A percentile compares a stretch with the other conserved stretches of the same genome.
Evolutionary conservation across 345 rosid species (phyloP).

Genomic region (Trapa incisa): DNA sequence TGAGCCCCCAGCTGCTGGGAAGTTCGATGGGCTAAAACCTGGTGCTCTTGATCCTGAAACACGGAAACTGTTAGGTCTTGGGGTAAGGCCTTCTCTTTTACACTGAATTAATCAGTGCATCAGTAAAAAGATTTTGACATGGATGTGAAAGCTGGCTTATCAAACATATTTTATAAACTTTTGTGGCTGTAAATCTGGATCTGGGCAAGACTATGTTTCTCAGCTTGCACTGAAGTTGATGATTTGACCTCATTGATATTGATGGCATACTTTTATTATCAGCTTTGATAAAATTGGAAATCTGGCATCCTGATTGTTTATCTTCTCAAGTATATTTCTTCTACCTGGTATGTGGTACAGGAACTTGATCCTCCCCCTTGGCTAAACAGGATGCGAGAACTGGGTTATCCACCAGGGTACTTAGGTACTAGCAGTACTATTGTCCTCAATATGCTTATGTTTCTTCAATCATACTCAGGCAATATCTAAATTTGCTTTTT

Average conservation of each 20-base stretch:
- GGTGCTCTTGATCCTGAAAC: conserved; percentile 80
- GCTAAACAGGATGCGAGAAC: conserved; percentile 89
- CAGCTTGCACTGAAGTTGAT: not conserved
- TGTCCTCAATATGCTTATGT: not conserved
- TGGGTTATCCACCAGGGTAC: conserved; percentile 96
- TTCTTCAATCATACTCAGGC: not conserved
- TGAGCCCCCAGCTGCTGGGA: conserved; percentile 54
- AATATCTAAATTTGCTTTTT: not conserved
- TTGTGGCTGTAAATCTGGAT: not conserved
- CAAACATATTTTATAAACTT: not conserved
- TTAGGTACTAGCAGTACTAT: conserved; percentile 29
- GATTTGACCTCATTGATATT: not conserved
- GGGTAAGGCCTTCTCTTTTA: conserved; percentile 31
- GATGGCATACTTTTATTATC: not conserved
- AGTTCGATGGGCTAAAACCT: conserved; percentile 78
- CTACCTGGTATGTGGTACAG: conserved; percentile 18
- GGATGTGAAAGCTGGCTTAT: not conserved
- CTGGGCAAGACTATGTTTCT: not conserved
- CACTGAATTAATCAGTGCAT: not conserved
- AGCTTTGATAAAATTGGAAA: not conserved
- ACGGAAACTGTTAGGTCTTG: conserved; percentile 57
- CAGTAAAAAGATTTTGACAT: not conserved
- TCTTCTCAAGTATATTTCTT: not conserved
- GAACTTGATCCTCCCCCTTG: conserved; percentile 99
- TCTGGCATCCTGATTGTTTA: not conserved